phyloP scores from a whole-genome alignment of 1,284 basidiomycete genomes.

The Leccinum subrobustum region DNA sequence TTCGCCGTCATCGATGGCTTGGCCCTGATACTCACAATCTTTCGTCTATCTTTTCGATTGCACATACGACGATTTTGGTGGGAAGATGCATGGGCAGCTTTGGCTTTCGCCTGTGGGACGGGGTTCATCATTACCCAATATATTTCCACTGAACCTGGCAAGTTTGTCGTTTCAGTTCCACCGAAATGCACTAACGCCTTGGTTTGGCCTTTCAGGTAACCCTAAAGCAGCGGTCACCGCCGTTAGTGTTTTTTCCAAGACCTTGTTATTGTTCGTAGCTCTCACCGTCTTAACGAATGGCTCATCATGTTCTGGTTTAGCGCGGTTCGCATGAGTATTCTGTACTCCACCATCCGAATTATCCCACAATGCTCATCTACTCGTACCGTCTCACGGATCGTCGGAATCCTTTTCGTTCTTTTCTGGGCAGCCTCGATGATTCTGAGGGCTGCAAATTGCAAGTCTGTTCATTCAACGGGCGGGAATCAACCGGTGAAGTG shows the following conservation, averaged over 20 bases:
- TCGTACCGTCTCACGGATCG: not conserved
- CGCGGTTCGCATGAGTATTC: not conserved
- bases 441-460: not conserved
- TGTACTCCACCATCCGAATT: not conserved
- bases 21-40: not conserved
- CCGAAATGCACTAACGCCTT: not conserved
- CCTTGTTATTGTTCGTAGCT: not conserved
- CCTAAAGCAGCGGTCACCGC: not conserved
- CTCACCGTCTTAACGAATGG: not conserved
- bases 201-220: not conserved
- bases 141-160: not conserved
- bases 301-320: not conserved
- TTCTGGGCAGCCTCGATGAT: not conserved
- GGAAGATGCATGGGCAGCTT: not conserved
- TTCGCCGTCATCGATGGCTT: not conserved
- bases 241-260: not conserved
- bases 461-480: not conserved
- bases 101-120: not conserved
- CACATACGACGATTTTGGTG: not conserved
- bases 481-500: not conserved
- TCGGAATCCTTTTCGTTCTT: not conserved
- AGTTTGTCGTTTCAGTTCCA: not conserved
- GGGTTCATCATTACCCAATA: not conserved
- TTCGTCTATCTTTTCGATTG: not conserved
- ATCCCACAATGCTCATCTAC: not conserved